Conservation (phyloP, 2,329 filamentous ascomycete genomes). For the Cytospora mali region DNA sequence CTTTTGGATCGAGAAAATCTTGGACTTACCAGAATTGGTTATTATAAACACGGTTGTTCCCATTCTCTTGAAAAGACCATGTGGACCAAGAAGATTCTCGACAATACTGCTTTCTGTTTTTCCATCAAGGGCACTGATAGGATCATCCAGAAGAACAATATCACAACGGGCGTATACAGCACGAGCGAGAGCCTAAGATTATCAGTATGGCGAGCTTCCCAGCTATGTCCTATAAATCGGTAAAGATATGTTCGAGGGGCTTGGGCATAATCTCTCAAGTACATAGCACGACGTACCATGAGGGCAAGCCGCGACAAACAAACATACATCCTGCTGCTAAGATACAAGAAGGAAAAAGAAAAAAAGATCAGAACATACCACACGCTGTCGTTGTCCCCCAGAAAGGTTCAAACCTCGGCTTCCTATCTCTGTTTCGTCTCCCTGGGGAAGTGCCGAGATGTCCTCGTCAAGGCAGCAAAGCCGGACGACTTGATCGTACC, state of each 20-base stretch:
- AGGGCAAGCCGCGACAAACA: constrained; percentile 29
- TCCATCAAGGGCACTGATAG: constrained; percentile 40
- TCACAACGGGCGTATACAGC: constrained; percentile 37
- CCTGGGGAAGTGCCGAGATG: constrained; percentile 17
- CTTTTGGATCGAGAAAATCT: too few species aligned
- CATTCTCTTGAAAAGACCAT: constrained; percentile 35
- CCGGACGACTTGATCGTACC: constrained; percentile 25
- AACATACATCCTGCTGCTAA: neutral
- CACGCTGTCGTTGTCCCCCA: constrained; percentile 29
- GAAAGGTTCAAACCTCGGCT: constrained; percentile 27
- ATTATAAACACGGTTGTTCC: constrained; percentile 38
- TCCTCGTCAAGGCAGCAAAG: constrained; percentile 26
- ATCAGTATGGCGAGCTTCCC: neutral
- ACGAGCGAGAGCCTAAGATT: constrained; percentile 39
- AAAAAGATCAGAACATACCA: constrained; percentile 34
- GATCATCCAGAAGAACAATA: constrained; percentile 40
- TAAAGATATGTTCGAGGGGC: neutral
- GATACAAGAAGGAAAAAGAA: neutral
- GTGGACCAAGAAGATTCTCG: constrained; percentile 35
- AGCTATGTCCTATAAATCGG: constrained; percentile 15
- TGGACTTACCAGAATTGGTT: constrained; percentile 36
- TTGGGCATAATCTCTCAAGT: neutral
- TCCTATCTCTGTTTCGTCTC: constrained; percentile 29
- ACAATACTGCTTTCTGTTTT: constrained; percentile 37
- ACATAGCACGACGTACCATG: constrained; percentile 30